Evolutionary conservation across 1,284 basidiomycete species (phyloP).

Genomic region (Clitocybe nebularis): DNA sequence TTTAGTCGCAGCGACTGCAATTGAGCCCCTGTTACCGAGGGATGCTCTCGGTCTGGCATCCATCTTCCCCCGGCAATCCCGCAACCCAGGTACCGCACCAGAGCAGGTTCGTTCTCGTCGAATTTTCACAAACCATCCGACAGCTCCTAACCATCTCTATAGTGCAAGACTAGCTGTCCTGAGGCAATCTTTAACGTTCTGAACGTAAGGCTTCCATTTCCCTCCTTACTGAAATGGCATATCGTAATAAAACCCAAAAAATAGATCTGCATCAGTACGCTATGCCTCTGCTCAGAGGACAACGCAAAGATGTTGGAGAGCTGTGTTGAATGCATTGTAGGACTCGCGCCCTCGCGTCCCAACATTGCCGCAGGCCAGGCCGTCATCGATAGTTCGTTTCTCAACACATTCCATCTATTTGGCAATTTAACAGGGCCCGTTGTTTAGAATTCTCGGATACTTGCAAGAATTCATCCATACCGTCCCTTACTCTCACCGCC

Average conservation of each 20-base stretch:
- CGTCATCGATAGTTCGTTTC: constrained; percentile 16
- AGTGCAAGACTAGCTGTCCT: background rate
- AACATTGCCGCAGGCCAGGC: constrained; percentile 12
- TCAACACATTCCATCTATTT: background rate
- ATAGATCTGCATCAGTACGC: constrained; percentile 13
- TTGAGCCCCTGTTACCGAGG: background rate
- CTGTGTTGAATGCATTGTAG: constrained; percentile 20
- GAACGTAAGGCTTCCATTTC: background rate
- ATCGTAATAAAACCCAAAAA: background rate
- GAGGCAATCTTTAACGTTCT: background rate
- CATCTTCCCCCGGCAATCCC: background rate
- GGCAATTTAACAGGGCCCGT: background rate
- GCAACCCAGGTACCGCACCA: background rate
- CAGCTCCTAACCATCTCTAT: background rate
- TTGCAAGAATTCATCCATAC: background rate
- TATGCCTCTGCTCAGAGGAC: constrained; percentile 19
- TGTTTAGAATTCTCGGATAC: background rate
- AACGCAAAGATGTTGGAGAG: constrained; percentile 15
- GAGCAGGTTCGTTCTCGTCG: background rate
- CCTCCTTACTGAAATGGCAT: background rate
- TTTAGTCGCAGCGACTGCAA: background rate
- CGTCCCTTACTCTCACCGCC: background rate
- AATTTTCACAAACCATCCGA: background rate
- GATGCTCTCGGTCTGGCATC: background rate
- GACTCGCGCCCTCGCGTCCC: constrained; percentile 6